Evolutionary conservation across 176 grass and related monocot genomes (phyloP), one percentile per base, ranked within the genome.

Genomic region (Saccharum spontaneum): DNA sequence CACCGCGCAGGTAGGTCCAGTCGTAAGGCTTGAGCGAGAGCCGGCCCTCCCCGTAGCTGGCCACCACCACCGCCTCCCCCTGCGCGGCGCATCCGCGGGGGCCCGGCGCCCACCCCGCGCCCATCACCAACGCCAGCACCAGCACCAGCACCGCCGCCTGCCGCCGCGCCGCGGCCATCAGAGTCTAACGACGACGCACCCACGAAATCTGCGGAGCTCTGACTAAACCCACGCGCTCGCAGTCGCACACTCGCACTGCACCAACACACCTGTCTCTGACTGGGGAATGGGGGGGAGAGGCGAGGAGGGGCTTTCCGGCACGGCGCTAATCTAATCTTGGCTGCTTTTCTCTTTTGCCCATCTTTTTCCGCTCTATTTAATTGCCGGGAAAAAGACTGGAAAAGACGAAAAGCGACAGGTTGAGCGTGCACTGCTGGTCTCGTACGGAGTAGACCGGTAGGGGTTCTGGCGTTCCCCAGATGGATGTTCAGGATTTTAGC

Each of bases 1-100:
- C 28, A 98, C 96, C 91, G 86, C 96, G 90, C 59, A 98, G 82
- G 87, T 98, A 98, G 40, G 80, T 95, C 93, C 97, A 98, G 60
- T 95, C 97, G 89, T 92, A 95, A 49, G 86, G 93, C 77, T 79
- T 89, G 41, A 98, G 90, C 86, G 73, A 89, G 61, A 94, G 85
- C 50, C 69, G 85, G 36, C 48, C 36, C 80, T 90, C 84, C 17
- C 88, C 91, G 83, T 87, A 98, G 93, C 89, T 94, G 10, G 88
- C 63, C 54, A 87, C 38, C 84, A 90, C 85, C 69, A 63, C 80
- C 46, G 76, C 80, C 80, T 87, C 80, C 80, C 48, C 80, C 85
- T 79, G 80, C 60, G 75, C 59, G n/a, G n/a, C 68, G 82, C 87
- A 75, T 3, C 76, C 18, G 0, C 50, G 2, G n/a, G 39, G 77